phyloP scores from a whole-genome alignment of 1,284 basidiomycete genomes.

The Anthracocystis setariae region DNA sequence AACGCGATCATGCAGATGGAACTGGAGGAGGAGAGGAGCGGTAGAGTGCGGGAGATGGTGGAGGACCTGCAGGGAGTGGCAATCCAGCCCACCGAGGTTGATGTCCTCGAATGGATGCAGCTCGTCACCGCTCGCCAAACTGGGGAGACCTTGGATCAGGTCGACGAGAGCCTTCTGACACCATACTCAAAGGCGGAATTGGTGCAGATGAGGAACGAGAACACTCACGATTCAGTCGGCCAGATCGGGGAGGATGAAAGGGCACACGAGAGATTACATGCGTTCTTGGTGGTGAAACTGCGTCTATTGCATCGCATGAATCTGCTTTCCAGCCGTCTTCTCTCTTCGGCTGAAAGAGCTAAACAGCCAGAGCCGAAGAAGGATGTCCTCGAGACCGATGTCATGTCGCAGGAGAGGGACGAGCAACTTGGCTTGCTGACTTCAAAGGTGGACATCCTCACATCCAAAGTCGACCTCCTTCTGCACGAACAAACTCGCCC shows the following conservation, averaged over 20 bases:
- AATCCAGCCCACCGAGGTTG: conserved; percentile 8
- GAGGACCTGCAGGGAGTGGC: conserved; percentile 6
- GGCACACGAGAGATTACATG: neutral
- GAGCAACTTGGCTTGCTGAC: conserved; percentile 7
- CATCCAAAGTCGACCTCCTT: conserved; percentile 16
- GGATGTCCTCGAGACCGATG: too few species aligned
- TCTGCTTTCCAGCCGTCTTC: conserved; percentile 7
- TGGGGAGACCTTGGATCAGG: neutral
- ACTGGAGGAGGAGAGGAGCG: neutral
- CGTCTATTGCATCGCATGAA: conserved; percentile 15
- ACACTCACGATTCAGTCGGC: too few species aligned
- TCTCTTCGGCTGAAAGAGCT: neutral
- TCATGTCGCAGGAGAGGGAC: neutral
- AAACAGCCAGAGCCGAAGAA: too few species aligned
- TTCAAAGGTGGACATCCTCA: conserved; percentile 13
- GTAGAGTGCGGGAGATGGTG: neutral
- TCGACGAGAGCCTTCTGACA: neutral
- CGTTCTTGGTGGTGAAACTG: neutral
- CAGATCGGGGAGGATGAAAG: neutral
- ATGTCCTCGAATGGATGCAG: conserved; percentile 33
- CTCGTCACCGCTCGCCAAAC: neutral
- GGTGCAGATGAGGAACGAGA: too few species aligned
- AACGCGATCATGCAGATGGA: neutral
- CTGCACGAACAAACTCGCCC: neutral
- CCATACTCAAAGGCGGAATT: conserved; percentile 2